Percentiles rank a stretch among this genome's conserved stretches.
Evolutionary conservation across 768 basidiomycete species (phyloP).

Genomic region (Leccinum imitatum): DNA sequence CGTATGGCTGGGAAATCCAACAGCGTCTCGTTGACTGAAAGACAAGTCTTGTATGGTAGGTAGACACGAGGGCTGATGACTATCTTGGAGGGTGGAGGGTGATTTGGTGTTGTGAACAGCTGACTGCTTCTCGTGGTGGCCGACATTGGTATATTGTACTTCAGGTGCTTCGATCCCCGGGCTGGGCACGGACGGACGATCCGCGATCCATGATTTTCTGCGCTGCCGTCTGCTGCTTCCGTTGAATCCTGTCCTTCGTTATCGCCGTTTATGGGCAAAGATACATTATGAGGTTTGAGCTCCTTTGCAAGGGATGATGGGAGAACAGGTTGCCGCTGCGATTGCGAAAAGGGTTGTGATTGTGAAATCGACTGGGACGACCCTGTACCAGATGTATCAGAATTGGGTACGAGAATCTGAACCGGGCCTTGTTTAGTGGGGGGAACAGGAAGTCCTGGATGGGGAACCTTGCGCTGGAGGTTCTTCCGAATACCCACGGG

Average conservation of each 20-base stretch:
- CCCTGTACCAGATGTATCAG: slow-evolving; percentile 47
- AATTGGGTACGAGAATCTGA: slow-evolving; percentile 54
- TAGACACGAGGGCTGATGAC: neutral
- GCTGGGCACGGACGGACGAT: neutral
- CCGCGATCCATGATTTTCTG: neutral
- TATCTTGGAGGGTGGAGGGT: neutral
- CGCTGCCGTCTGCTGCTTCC: neutral
- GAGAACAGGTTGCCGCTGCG: slow-evolving; percentile 31
- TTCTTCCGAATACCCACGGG: slow-evolving; percentile 21
- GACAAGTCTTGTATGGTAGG: neutral
- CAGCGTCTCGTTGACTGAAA: neutral
- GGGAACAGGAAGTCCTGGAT: slow-evolving; percentile 37
- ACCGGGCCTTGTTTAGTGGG: slow-evolving; percentile 34
- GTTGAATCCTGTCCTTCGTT: neutral
- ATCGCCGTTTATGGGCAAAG: slow-evolving; percentile 3
- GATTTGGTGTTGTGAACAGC: slow-evolving; percentile 9
- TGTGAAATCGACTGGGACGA: slow-evolving; percentile 36
- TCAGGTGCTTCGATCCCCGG: slow-evolving; percentile 10
- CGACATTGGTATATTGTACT: neutral
- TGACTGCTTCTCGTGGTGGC: slow-evolving; percentile 2
- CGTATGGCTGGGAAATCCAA: neutral
- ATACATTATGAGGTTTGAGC: slow-evolving; percentile 20
- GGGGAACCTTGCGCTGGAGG: slow-evolving; percentile 47
- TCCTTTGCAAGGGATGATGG: slow-evolving; percentile 22
- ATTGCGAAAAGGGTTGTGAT: slow-evolving; percentile 23